Evolutionary conservation across 352 stramenopile genomes (phyloP).

Genomic region (Globisporangium spinosum): DNA sequence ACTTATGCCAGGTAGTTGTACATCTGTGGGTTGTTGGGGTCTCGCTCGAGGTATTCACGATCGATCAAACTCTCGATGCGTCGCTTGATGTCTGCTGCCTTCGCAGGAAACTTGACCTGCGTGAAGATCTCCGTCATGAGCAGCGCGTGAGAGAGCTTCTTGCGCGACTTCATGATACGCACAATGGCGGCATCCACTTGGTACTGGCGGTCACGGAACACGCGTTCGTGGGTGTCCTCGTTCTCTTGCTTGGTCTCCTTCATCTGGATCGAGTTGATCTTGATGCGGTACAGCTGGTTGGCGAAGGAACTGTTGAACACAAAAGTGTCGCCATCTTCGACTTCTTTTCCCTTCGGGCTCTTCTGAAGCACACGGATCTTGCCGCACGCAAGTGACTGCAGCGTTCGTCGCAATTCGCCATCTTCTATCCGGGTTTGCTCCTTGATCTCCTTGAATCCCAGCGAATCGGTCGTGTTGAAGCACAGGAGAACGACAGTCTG

Average conservation of each 20-base stretch:
- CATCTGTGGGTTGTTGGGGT: slow-evolving; percentile 73
- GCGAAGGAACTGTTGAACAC: slow-evolving; percentile 84
- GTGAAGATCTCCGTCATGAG: slow-evolving; percentile 96
- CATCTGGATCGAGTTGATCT: slow-evolving; percentile 95
- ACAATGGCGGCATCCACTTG: slow-evolving; percentile 96
- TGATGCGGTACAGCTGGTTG: slow-evolving; percentile 89
- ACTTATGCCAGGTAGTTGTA: slow-evolving; percentile 88
- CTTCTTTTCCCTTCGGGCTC: slow-evolving; percentile 80
- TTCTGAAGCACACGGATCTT: slow-evolving; percentile 90
- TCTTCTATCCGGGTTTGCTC: slow-evolving; percentile 88
- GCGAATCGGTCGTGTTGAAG: slow-evolving; percentile 62
- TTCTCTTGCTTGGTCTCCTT: slow-evolving; percentile 94
- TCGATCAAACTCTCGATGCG: slow-evolving; percentile 90
- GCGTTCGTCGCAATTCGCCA: slow-evolving; percentile 83
- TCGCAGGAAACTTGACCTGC: slow-evolving; percentile 89
- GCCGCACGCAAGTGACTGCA: slow-evolving; percentile 88
- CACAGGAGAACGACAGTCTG: slow-evolving; percentile 86
- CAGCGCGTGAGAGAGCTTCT: slow-evolving; percentile 93
- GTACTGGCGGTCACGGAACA: slow-evolving; percentile 93
- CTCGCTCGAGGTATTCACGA: slow-evolving; percentile 85
- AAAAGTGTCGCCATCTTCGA: slow-evolving; percentile 84
- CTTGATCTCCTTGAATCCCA: slow-evolving; percentile 87
- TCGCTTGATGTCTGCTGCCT: slow-evolving; percentile 82
- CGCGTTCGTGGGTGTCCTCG: slow-evolving; percentile 91
- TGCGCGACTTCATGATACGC: slow-evolving; percentile 99